These are phyloP conservation scores for Tulasnella sp. DNA, from an alignment of 768 basidiomycete genomes.

Conservation along the genomic window DNA sequence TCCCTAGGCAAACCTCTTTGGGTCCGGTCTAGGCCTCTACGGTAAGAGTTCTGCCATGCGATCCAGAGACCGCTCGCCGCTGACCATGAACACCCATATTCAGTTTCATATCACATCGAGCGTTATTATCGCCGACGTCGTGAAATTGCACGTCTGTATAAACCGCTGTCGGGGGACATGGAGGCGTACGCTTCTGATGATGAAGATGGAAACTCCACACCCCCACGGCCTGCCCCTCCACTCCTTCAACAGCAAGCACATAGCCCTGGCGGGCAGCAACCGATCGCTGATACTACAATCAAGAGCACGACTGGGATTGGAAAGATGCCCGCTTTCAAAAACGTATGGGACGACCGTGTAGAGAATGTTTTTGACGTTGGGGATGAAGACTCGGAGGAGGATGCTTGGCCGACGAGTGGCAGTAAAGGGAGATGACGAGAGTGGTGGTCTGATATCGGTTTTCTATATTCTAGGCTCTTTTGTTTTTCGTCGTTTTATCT, in stretches of 20 bases:
- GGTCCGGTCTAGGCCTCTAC: conserved; percentile 61
- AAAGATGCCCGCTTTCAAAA: conserved; percentile 32
- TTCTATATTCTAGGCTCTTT: neutral
- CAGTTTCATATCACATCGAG: conserved; percentile 53
- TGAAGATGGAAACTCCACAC: conserved; percentile 34
- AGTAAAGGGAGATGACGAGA: neutral
- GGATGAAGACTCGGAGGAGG: conserved; percentile 46
- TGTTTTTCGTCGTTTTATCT: neutral
- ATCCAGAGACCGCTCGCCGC: neutral
- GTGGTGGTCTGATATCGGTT: no score
- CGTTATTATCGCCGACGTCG: conserved; percentile 67
- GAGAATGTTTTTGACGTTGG: conserved; percentile 69
- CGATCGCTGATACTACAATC: conserved; percentile 5
- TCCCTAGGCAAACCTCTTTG: conserved; percentile 65
- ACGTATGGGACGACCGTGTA: conserved; percentile 65
- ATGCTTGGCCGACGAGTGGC: conserved; percentile 9
- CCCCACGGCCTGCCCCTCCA: conserved; percentile 42
- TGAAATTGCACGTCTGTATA: conserved; percentile 78
- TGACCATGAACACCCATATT: no score
- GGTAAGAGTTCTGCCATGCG: conserved; percentile 31
- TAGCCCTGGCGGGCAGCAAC: conserved; percentile 22
- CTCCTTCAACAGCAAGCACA: conserved; percentile 51
- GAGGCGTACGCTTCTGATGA: conserved; percentile 37
- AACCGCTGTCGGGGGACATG: conserved; percentile 51
- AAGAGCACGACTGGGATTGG: conserved; percentile 24